These are phyloP conservation scores for Parsonsia alboflavescens DNA, from an alignment of 257 asterid species.

Conservation along the genomic window DNA sequence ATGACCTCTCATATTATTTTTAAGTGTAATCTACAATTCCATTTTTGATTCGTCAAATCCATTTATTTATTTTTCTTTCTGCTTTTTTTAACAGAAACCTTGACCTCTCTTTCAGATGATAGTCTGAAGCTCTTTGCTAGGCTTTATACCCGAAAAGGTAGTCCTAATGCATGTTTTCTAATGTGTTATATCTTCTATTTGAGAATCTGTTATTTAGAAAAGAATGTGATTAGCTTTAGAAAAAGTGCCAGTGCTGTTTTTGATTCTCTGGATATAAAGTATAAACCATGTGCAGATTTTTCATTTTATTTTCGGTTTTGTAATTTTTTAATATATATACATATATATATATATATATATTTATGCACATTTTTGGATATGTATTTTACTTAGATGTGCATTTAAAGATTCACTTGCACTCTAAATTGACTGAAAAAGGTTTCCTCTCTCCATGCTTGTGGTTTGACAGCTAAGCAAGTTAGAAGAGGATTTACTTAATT, in stretches of 20 bases:
- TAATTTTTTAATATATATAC: background rate
- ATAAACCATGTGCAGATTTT: background rate
- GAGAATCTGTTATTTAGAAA: background rate
- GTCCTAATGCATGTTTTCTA: constrained; percentile 1
- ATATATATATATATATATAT: background rate
- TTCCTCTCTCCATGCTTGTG: background rate
- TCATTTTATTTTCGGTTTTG: background rate
- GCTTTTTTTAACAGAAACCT: constrained; percentile 50
- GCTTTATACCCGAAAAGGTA: constrained; percentile 87
- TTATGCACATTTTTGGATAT: background rate
- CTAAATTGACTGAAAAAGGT: background rate
- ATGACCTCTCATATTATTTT: constrained; percentile 4
- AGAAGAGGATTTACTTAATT: background rate
- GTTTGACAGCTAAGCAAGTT: background rate
- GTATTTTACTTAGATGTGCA: background rate
- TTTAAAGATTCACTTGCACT: background rate
- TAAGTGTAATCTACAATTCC: background rate
- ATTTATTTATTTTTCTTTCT: constrained; percentile 4
- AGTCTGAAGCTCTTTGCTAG: constrained; percentile 82
- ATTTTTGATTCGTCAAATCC: background rate
- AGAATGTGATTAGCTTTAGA: background rate
- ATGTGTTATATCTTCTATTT: background rate
- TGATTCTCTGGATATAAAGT: background rate
- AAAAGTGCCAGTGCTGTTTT: background rate
- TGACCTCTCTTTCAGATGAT: constrained; percentile 69